Base-by-base conservation (phyloP, 345 rosid genomes). In the Ailanthus altissimus region DNA sequence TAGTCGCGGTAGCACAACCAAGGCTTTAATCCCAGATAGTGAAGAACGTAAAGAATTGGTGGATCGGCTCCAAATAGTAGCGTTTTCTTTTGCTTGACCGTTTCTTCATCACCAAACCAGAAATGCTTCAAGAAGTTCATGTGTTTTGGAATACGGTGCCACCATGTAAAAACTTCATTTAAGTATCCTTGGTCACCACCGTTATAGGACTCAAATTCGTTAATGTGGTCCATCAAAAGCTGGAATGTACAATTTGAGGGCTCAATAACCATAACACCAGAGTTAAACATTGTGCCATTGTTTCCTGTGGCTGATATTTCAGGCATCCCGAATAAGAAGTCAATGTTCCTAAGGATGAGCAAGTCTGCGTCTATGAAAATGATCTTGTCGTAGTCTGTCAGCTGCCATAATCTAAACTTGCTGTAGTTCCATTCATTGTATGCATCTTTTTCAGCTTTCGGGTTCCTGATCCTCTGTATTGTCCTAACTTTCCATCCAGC, bases 361-460 rank as follows among this genome's bases (percentile, higher is more conserved):
- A 95, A 79, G 83, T 95, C 99, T 0, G 98, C 97, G 28, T 96
- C 98, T 1, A 96, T 92, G 88, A 96, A 96, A 58, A 96, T 92
- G 82, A 96, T 86, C 83, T 93, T 96, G 78, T 92, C 93, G 26
- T 96, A 96, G 70, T 96, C 93, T 14, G 98, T 96, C 77, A 96
- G 84, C 86, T 96, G 98, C 99, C 99, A 96, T 42, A 96, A 82
- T 18, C 97, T 82, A 81, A 96, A 93, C 81, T 92, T 96, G 92
- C 99, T 96, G 85, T 96, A 96, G 79, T 96, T 96, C 97, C 97
- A 96, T 74, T 96, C 97, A 71, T 93, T 96, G 85, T 96, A 93
- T 10, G 99, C 97, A 79, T 96, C 97, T 79, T 88, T 88, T 79
- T 93, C 97, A 0, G 99, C 99, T 85, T 96, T 93, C 3, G 98